Conservation (phyloP, 495 filamentous ascomycete genomes). For the Neurospora sp. region DNA sequence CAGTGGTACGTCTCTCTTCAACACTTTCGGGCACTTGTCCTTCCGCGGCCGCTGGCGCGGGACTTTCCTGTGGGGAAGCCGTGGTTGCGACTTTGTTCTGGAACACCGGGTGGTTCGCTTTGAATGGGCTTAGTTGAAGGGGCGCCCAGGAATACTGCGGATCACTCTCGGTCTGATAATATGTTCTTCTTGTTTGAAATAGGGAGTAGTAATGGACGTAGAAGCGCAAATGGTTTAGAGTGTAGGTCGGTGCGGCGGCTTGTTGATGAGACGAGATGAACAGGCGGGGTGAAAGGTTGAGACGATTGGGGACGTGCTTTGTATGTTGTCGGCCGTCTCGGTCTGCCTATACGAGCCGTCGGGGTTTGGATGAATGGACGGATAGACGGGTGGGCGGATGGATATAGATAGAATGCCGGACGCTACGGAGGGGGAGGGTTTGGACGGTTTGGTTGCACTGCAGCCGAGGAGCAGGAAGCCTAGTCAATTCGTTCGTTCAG, state of each 20-base stretch:
- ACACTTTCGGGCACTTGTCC: background rate
- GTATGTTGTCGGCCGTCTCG: background rate
- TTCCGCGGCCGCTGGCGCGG: background rate
- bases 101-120: background rate
- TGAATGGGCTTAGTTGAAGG: background rate
- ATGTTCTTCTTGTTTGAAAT: background rate
- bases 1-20: background rate
- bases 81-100: background rate
- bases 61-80: background rate
- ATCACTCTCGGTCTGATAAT: background rate
- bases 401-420: background rate
- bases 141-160: background rate
- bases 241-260: background rate
- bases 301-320: background rate
- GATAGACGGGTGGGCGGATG: background rate
- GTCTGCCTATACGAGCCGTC: background rate
- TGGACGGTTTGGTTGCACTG: background rate
- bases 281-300: background rate
- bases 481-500: background rate
- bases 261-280: background rate
- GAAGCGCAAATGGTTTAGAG: background rate
- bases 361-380: background rate
- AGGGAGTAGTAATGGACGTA: background rate
- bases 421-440: background rate
- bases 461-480: background rate